Base-by-base conservation (phyloP, 2,329 filamentous ascomycete genomes). In the Claviceps lovelessii region DNA sequence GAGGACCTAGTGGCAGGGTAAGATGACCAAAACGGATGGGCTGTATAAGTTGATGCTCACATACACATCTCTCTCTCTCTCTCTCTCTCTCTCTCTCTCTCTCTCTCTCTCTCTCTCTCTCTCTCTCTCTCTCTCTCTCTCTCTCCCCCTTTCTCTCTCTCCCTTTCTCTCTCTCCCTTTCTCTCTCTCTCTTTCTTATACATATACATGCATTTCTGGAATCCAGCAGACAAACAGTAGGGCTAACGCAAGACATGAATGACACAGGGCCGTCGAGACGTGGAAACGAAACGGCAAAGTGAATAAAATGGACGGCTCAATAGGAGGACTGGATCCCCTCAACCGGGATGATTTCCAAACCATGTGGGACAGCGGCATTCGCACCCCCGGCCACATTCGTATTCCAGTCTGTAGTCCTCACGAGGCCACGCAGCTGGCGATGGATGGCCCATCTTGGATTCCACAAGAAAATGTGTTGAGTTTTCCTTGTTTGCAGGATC, bases 1-100 rank as follows among this genome's bases (percentile, higher is more conserved):
- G 50, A 52, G 50, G 50, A 52, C 17, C 50, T 52, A n/a, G 39
- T 52, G 4, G 39, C 23, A 52, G 50, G 50, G 50, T 52, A 52
- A 42, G 50, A 52, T 2, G n/a, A 15, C 15, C 31, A 42, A 17
- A n/a, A 29, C n/a, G 49, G 10, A 13, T 10, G 10, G 31, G 23
- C 23, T 23, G 23, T 23, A 23, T 23, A 23, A 23, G 23, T 23
- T 23, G 23, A 23, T 23, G 23, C 23, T 23, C 23, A 2, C 23
- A 23, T 23, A 23, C 23, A 23, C 23, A 23, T 23, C 31, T 33
- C 9, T 9, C 31, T 33, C 31, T 33, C 4, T 8, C 31, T 33
- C 4, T 33, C 31, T 33, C 31, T 33, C n/a, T 33, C 31, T 8
- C 31, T 8, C 31, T 33, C 31, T 8, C 8, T 33, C 31, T 5